Evolutionary conservation across 495 filamentous ascomycete genomes (phyloP).

Genomic region (Neurospora sp.): DNA sequence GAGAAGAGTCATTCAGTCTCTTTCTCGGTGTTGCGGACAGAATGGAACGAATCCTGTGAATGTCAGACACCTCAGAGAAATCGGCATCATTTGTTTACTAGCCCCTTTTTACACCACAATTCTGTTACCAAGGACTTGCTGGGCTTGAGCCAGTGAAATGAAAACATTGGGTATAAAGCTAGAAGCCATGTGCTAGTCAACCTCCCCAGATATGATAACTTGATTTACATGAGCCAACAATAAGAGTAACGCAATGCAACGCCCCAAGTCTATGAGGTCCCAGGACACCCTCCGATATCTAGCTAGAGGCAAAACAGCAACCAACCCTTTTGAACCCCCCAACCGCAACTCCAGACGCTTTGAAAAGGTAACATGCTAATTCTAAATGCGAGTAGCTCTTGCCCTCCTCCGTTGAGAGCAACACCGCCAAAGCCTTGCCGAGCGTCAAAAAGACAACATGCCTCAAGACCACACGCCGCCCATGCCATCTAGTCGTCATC

Average conservation of each 20-base stretch:
- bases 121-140: neutral
- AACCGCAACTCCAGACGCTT: neutral
- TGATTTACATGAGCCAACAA: neutral
- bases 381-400: neutral
- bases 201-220: neutral
- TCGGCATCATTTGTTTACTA: neutral
- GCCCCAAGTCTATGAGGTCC: neutral
- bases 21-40: too few relatives aligned
- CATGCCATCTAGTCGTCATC: slow-evolving; percentile 2
- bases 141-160: neutral
- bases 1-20: too few relatives aligned
- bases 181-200: neutral
- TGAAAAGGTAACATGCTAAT: neutral
- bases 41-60: neutral
- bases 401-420: neutral
- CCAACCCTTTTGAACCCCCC: neutral
- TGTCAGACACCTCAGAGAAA: neutral
- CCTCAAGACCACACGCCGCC: neutral
- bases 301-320: neutral
- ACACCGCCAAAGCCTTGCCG: neutral
- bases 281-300: neutral
- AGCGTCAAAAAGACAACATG: neutral
- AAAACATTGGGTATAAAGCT: neutral
- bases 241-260: neutral
- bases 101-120: neutral